Percentiles rank a stretch among this genome's conserved stretches.
Conservation (phyloP, 352 stramenopile genomes). For the Phytophthora pluvialis region DNA sequence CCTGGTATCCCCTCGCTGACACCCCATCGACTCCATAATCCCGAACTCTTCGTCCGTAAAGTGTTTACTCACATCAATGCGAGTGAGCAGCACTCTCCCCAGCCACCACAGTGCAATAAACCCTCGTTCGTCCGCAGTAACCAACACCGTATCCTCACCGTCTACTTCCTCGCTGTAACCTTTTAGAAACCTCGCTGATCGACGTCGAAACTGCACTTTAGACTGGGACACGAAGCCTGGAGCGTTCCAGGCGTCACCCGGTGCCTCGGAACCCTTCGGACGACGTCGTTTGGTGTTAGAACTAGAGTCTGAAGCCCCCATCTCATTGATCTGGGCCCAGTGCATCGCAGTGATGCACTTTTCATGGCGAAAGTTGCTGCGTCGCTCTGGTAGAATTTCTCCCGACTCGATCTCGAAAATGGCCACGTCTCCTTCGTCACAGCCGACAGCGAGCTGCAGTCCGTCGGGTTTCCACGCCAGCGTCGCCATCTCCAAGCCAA, state of each 20-base stretch:
- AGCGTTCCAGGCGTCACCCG: constrained; percentile 2
- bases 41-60: constrained; percentile 30
- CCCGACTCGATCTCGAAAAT: constrained; percentile 73
- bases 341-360: constrained; percentile 63
- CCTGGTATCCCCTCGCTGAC: not conserved
- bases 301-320: not conserved
- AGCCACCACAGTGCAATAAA: constrained; percentile 69
- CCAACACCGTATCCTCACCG: constrained; percentile 44
- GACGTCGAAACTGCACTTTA: constrained; percentile 40
- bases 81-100: constrained; percentile 54
- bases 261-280: not conserved
- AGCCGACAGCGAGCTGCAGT: constrained; percentile 66
- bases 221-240: constrained; percentile 16
- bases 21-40: constrained; percentile 21
- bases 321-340: constrained; percentile 37
- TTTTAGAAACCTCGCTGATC: constrained; percentile 42
- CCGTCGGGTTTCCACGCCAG: constrained; percentile 76
- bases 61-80: constrained; percentile 45
- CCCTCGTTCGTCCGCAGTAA: constrained; percentile 51
- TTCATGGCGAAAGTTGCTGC: constrained; percentile 47
- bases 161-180: not conserved
- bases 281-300: constrained; percentile 9
- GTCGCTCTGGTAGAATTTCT: constrained; percentile 36
- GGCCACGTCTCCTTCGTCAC: constrained; percentile 70
- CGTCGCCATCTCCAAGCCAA: constrained; percentile 57